Evolutionary conservation across 2,329 filamentous ascomycete species (phyloP).

Genomic region (Sclerotinia spermophila): DNA sequence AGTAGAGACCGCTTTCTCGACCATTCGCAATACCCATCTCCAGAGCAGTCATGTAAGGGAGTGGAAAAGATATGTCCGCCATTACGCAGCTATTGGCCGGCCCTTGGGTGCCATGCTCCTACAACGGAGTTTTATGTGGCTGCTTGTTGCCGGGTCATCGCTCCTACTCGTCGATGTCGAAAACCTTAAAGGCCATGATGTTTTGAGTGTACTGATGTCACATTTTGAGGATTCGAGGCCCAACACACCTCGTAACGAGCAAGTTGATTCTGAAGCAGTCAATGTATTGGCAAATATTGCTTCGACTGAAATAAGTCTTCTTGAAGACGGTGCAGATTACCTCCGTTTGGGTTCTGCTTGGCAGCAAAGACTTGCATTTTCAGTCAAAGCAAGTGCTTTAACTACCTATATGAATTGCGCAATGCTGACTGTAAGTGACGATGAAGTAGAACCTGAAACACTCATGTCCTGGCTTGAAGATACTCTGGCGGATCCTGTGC

Average conservation of each 20-base stretch:
- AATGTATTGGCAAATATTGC: conserved; percentile 69
- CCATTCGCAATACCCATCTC: conserved; percentile 74
- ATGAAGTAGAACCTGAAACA: conserved; percentile 72
- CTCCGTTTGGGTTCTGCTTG: conserved; percentile 78
- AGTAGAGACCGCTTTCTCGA: conserved; percentile 85
- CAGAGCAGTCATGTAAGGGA: conserved; percentile 66
- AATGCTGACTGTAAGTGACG: conserved; percentile 65
- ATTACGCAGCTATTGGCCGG: conserved; percentile 74
- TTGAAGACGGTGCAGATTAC: conserved; percentile 90
- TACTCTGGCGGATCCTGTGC: conserved; percentile 70
- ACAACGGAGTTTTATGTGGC: conserved; percentile 81
- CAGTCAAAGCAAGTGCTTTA: conserved; percentile 78
- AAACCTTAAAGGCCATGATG: conserved; percentile 56
- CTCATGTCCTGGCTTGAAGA: conserved; percentile 85
- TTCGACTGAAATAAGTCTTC: conserved; percentile 75
- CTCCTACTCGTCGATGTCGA: conserved; percentile 63
- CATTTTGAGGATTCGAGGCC: conserved; percentile 42
- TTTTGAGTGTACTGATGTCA: conserved; percentile 71
- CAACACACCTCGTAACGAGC: conserved; percentile 41
- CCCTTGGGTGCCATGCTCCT: conserved; percentile 89
- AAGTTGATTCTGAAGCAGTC: conserved; percentile 54
- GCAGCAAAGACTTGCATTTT: conserved; percentile 82
- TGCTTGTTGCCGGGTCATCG: conserved; percentile 75
- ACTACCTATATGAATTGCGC: conserved; percentile 83
- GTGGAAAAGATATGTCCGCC: conserved; percentile 82